Conservation (phyloP, 2,329 filamentous ascomycete species). For the Botrytis byssoidea region DNA sequence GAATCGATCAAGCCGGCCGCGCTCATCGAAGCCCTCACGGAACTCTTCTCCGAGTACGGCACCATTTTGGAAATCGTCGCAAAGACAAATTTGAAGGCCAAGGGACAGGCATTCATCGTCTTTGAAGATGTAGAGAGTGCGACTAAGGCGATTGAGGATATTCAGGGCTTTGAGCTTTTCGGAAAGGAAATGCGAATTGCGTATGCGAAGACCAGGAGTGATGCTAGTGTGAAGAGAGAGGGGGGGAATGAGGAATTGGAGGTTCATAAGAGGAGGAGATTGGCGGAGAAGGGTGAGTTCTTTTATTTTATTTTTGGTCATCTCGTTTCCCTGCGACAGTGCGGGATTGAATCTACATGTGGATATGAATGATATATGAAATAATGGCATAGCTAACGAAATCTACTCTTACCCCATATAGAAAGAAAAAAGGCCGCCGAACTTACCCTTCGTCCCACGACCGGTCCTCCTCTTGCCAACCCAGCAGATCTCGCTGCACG, state of each 20-base stretch:
- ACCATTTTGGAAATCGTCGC: constrained; percentile 80
- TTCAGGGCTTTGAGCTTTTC: constrained; percentile 90
- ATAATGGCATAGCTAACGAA: background rate
- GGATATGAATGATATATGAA: background rate
- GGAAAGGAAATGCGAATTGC: constrained; percentile 86
- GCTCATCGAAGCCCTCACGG: constrained; percentile 68
- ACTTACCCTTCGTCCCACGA: constrained; percentile 59
- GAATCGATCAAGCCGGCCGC: constrained; percentile 83
- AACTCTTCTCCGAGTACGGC: constrained; percentile 87
- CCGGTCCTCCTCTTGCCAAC: constrained; percentile 37
- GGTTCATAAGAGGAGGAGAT: constrained; percentile 74
- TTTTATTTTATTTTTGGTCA: background rate
- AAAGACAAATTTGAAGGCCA: constrained; percentile 86
- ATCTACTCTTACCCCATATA: constrained; percentile 33
- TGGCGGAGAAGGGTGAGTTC: constrained; percentile 81
- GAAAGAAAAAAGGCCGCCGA: constrained; percentile 79
- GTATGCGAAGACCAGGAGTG: constrained; percentile 78
- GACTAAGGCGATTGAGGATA: constrained; percentile 76
- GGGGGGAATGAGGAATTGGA: constrained; percentile 82
- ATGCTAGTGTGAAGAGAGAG: constrained; percentile 76
- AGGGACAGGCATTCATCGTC: constrained; percentile 93
- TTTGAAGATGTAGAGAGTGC: constrained; percentile 83
- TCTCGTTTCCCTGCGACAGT: background rate
- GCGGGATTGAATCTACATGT: background rate
- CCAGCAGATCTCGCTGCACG: constrained; percentile 51